These are phyloP conservation scores for Zalaria sp. DNA, from an alignment of 2,329 filamentous ascomycete genomes.

Conservation along the genomic window DNA sequence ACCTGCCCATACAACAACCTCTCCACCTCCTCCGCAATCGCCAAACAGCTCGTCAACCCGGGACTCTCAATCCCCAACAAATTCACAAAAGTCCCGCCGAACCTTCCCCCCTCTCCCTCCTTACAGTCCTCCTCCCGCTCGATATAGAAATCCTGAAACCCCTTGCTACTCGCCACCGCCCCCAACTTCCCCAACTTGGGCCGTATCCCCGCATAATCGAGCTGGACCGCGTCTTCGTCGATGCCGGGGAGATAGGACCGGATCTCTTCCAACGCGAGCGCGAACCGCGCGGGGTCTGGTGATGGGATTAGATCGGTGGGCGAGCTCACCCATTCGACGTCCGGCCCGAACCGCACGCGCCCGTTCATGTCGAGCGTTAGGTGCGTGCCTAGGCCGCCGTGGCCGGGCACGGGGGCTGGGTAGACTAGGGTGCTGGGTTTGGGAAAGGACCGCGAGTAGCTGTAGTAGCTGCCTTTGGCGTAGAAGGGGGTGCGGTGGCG, in stretches of 20 bases:
- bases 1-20: constrained; percentile 32
- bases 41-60: constrained; percentile 73
- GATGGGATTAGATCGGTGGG: constrained; percentile 48
- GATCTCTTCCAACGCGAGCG: constrained; percentile 60
- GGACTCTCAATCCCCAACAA: constrained; percentile 87
- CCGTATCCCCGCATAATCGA: constrained; percentile 85
- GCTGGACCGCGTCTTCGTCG: constrained; percentile 47
- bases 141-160: constrained; percentile 77
- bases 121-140: constrained; percentile 59
- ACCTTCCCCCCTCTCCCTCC: constrained; percentile 25
- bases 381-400: constrained; percentile 80
- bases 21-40: constrained; percentile 68
- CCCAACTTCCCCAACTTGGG: constrained; percentile 62
- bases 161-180: constrained; percentile 43
- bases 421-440: constrained; percentile 65
- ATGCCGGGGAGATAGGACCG: constrained; percentile 63
- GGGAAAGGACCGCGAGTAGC: constrained; percentile 54
- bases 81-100: constrained; percentile 52
- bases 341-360: constrained; percentile 79
- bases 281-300: constrained; percentile 49
- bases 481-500: constrained; percentile 53
- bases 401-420: constrained; percentile 68
- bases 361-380: constrained; percentile 80
- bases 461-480: constrained; percentile 94
- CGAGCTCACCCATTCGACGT: constrained; percentile 79